Evolutionary conservation across 176 grass and related monocot species (phyloP).

Genomic region (Triticum urartu): DNA sequence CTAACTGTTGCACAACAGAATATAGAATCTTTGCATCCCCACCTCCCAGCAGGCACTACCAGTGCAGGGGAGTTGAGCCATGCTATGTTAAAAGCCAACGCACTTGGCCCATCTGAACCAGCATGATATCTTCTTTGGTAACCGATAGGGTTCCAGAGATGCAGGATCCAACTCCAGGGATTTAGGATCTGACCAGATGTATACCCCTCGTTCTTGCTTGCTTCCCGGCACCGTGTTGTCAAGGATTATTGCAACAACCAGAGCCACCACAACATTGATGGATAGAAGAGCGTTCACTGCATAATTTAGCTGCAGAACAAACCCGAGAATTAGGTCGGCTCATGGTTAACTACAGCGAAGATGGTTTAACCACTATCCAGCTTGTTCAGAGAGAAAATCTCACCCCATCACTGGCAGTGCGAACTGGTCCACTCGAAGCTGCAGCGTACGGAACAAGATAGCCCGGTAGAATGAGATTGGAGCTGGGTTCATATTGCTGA

Average conservation of each 20-base stretch:
- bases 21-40: constrained; percentile 18
- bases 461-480: constrained; percentile 79
- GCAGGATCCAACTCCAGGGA: constrained; percentile 62
- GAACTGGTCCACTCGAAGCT: constrained; percentile 81
- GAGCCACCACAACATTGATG: constrained; percentile 84
- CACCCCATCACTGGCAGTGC: constrained; percentile 60
- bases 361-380: not conserved
- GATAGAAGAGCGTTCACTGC: constrained; percentile 84
- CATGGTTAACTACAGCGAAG: not conserved
- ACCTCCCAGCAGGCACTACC: not conserved
- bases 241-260: constrained; percentile 80
- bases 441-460: constrained; percentile 88
- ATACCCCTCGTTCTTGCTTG: constrained; percentile 89
- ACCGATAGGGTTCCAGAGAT: constrained; percentile 66
- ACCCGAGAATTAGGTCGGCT: not conserved
- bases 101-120: constrained; percentile 86
- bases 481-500: constrained; percentile 81
- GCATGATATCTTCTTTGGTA: constrained; percentile 76
- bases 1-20: constrained; percentile 13
- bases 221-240: constrained; percentile 91
- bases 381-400: not conserved
- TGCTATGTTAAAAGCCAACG: constrained; percentile 41
- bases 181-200: constrained; percentile 90
- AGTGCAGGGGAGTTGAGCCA: not conserved
- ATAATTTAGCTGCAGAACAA: constrained; percentile 67